Conservation (phyloP, 805 yeast species). For the Saccharomycopsis oosterbeekiorum region DNA sequence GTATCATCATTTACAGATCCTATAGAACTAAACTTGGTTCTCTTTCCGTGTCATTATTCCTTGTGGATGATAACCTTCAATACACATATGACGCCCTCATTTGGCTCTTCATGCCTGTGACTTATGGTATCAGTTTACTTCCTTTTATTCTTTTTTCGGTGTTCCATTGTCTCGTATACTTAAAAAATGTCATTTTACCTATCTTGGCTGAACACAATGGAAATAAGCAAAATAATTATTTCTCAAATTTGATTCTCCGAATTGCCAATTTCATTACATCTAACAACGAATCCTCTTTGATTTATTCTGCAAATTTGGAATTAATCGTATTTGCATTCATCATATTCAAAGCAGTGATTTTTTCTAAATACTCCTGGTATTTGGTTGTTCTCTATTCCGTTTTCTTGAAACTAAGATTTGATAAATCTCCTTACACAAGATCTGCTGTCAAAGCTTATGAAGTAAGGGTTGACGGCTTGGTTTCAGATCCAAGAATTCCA, state of each 20-base stretch:
- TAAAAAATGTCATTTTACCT: slow-evolving; percentile 59
- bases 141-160: slow-evolving; percentile 73
- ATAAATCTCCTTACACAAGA: slow-evolving; percentile 65
- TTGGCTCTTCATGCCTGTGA: slow-evolving; percentile 50
- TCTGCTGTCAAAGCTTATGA: slow-evolving; percentile 59
- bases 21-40: slow-evolving; percentile 23
- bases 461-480: slow-evolving; percentile 50
- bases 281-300: slow-evolving; percentile 51
- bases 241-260: slow-evolving; percentile 19
- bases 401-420: slow-evolving; percentile 71
- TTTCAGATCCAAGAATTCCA: slow-evolving; percentile 45
- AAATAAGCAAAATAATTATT: slow-evolving; percentile 15
- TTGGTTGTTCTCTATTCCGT: slow-evolving; percentile 42
- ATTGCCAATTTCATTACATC: slow-evolving; percentile 33
- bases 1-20: slow-evolving; percentile 62
- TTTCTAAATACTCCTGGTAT: slow-evolving; percentile 53
- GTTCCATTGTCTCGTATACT: slow-evolving; percentile 73
- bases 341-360: slow-evolving; percentile 45
- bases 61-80: slow-evolving; percentile 61
- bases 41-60: slow-evolving; percentile 23
- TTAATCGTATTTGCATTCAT: slow-evolving; percentile 32
- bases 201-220: slow-evolving; percentile 25
- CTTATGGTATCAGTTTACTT: slow-evolving; percentile 48
- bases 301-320: slow-evolving; percentile 52
- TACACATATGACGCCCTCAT: slow-evolving; percentile 50